phyloP scores from a whole-genome alignment of 2,329 filamentous ascomycete genomes.

The Penicillium sp. region DNA sequence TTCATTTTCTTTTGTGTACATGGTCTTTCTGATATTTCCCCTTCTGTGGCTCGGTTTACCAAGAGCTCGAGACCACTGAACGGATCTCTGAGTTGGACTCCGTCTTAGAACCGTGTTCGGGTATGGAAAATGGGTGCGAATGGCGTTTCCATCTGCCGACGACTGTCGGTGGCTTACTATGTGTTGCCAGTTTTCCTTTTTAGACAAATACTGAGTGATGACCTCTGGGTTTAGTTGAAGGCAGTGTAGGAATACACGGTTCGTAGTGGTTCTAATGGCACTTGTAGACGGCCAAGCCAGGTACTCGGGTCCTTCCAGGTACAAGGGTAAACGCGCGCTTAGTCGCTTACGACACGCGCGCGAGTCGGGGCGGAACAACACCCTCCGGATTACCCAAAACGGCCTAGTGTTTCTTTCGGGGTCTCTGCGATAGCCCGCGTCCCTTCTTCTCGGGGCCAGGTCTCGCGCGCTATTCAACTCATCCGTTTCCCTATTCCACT shows the following conservation, averaged over 20 bases:
- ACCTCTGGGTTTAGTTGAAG: slow-evolving; percentile 22
- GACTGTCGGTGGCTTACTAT: slow-evolving; percentile 30
- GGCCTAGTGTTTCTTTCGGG: slow-evolving; percentile 38
- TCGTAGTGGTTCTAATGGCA: neutral
- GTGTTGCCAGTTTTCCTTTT: slow-evolving; percentile 28
- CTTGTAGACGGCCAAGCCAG: no score
- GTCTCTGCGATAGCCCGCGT: slow-evolving; percentile 42
- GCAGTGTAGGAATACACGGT: neutral
- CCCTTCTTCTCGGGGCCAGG: slow-evolving; percentile 2
- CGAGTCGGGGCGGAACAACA: slow-evolving; percentile 29
- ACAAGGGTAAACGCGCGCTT: slow-evolving; percentile 1
- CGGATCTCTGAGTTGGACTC: slow-evolving; percentile 36
- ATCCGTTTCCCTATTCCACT: slow-evolving; percentile 11
- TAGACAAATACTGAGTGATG: slow-evolving; percentile 34
- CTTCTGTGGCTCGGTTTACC: slow-evolving; percentile 27
- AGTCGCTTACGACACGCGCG: slow-evolving; percentile 16
- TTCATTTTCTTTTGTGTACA: slow-evolving; percentile 39
- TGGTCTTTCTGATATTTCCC: slow-evolving; percentile 40
- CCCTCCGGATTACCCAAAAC: slow-evolving; percentile 28
- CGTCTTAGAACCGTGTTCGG: slow-evolving; percentile 44
- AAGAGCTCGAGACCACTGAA: slow-evolving; percentile 27
- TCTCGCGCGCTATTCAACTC: slow-evolving; percentile 22
- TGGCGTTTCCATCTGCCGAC: slow-evolving; percentile 40
- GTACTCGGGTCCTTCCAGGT: no score
- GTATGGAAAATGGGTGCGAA: slow-evolving; percentile 45